Conservation (phyloP, 2,329 filamentous ascomycete species). For the Epichloe scottii region DNA sequence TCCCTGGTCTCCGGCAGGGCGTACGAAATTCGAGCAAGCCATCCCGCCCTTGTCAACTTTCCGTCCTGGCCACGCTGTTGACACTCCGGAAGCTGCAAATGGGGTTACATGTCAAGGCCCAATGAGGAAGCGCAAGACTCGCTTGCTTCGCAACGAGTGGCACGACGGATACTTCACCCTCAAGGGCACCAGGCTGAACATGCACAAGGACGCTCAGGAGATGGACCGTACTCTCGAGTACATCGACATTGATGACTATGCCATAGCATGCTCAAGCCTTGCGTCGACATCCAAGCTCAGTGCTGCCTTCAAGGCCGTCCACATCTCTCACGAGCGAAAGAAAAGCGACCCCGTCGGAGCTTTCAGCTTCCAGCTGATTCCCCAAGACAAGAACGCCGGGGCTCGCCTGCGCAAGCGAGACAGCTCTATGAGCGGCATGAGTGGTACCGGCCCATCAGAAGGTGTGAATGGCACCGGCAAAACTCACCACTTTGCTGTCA, state of each 20-base stretch:
- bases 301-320: conserved; percentile 74
- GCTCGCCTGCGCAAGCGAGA: conserved; percentile 41
- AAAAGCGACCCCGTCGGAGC: conserved; percentile 50
- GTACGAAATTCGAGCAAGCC: conserved; percentile 31
- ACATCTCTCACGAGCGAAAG: conserved; percentile 41
- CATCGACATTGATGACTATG: conserved; percentile 81
- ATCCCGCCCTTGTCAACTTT: conserved; percentile 24
- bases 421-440: conserved; percentile 27
- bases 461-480: conserved; percentile 56
- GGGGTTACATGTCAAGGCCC: conserved; percentile 65
- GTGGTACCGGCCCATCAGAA: conserved; percentile 22
- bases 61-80: conserved; percentile 13
- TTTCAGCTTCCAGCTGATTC: conserved; percentile 78
- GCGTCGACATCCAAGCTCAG: conserved; percentile 69
- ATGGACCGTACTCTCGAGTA: conserved; percentile 55
- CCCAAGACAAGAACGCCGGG: conserved; percentile 43
- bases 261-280: conserved; percentile 69
- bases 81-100: conserved; percentile 23
- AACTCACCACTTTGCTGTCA: conserved; percentile 89
- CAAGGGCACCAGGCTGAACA: conserved; percentile 58
- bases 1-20: conserved; percentile 41
- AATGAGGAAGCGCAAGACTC: conserved; percentile 89
- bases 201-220: conserved; percentile 53
- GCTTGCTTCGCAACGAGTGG: conserved; percentile 86
- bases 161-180: conserved; percentile 84